Base-by-base conservation (phyloP, 306 rosid genomes). In the Quercus gilva region DNA sequence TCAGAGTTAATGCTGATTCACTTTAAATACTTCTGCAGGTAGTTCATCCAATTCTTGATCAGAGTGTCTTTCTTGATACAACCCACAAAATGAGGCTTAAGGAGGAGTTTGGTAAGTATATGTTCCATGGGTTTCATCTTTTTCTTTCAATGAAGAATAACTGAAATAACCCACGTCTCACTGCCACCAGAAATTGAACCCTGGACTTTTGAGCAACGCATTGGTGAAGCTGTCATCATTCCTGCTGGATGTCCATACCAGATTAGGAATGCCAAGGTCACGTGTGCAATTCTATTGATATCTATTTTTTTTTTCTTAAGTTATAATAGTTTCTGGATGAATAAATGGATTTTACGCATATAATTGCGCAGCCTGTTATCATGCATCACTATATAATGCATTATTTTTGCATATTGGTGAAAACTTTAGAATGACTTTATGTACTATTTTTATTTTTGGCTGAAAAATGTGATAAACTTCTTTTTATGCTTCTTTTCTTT, bases 231-330 rank as follows among this genome's bases (percentile, higher is more conserved):
- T 82, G 96, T 96, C 77, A 89, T 96, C 75, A 86, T 96, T 84
- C 99, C 99, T 12, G 96, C 99, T 71, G 99, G 99, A 82, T 96
- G 98, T 75, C 98, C 99, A 17, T 91, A 96, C 82, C 99, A 96
- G 87, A 96, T 93, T 72, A 90, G 89, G 79, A 90, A 84, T 88
- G 87, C 96, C 52, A 91, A 96, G 99, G 99, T 94, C 69, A 75
- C 45, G 79, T 79, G 79, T 69, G 55, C 75, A 55, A 55, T 73
- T 73, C 51, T 37, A 78, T 41, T 51, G 61, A 69, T 21, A 9
- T 80, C 74, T 76, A 3, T 49, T 37, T 69, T 75, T 35, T 51
- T 35, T 51, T 37, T 37, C 45, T 37, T 8, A 7, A 37, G 45
- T 37, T 37, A 37, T 37, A 37, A 37, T 37, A 37, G 45, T 37